These are phyloP conservation scores for Rhizophora apiculata DNA, from an alignment of 345 rosid species.

Conservation along the genomic window DNA sequence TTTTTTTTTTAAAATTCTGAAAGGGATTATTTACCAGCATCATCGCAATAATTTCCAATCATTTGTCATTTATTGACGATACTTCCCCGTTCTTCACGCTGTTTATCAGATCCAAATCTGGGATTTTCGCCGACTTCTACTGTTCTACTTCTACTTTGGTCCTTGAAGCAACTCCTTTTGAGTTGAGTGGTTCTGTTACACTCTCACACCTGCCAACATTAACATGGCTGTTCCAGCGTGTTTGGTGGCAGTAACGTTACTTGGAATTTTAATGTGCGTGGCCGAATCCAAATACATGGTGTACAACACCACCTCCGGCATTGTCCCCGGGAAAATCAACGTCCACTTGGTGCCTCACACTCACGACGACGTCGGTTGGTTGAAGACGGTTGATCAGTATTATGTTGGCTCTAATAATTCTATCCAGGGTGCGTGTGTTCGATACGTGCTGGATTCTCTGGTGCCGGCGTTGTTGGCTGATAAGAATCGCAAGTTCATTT, in stretches of 20 bases:
- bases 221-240: conserved; percentile 29
- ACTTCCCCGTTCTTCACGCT: too few species aligned
- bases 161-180: too few species aligned
- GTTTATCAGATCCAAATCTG: too few species aligned
- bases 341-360: conserved; percentile 59
- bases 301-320: conserved; percentile 38
- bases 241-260: conserved; percentile 21
- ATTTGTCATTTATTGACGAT: too few species aligned
- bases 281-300: conserved; percentile 39
- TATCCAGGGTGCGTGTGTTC: conserved; percentile 60
- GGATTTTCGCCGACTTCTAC: too few species aligned
- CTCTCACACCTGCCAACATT: neutral
- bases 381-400: conserved; percentile 57
- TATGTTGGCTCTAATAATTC: conserved; percentile 60
- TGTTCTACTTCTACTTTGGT: too few species aligned
- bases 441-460: conserved; percentile 46
- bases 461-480: conserved; percentile 50
- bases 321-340: conserved; percentile 47
- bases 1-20: too few species aligned
- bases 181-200: too few species aligned
- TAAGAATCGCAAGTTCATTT: conserved; percentile 53
- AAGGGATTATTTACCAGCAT: too few species aligned
- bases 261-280: conserved; percentile 16
- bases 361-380: conserved; percentile 63
- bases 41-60: too few species aligned